Percentiles rank a stretch among this genome's conserved stretches.
These are phyloP conservation scores for Plantago coronopus DNA, from an alignment of 305 asterid species.

Conservation along the genomic window DNA sequence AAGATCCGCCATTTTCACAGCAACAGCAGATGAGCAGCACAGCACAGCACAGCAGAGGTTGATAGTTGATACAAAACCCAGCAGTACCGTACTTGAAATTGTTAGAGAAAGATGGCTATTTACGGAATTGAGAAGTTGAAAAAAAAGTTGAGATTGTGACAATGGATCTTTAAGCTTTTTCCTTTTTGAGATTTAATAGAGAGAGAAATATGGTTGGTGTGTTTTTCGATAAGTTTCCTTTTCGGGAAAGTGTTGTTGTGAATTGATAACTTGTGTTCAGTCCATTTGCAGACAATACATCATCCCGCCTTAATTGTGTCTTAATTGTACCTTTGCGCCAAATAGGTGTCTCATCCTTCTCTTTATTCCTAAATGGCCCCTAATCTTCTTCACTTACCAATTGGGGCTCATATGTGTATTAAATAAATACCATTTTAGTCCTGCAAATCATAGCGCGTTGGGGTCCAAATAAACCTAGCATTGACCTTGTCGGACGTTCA, in stretches of 20 bases:
- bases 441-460: too few relatives aligned
- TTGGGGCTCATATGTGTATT: too few relatives aligned
- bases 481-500: too few relatives aligned
- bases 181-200: conserved; percentile 17
- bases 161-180: conserved; percentile 20
- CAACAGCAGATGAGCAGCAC: too few relatives aligned
- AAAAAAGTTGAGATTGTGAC: not conserved
- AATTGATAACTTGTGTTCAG: conserved; percentile 1
- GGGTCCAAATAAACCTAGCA: too few relatives aligned
- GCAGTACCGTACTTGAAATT: too few relatives aligned
- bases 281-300: conserved; percentile 21
- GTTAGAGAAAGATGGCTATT: not conserved
- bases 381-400: too few relatives aligned
- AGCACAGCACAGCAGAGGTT: too few relatives aligned
- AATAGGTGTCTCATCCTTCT: conserved; percentile 1
- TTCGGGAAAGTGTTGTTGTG: conserved; percentile 31
- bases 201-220: conserved; percentile 17
- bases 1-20: conserved; percentile 71
- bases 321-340: conserved; percentile 20
- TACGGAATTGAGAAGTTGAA: not conserved
- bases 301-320: conserved; percentile 71
- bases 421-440: too few relatives aligned
- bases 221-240: conserved; percentile 27
- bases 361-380: not conserved
- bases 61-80: too few relatives aligned